Base-by-base conservation (phyloP, 1,139 yeast species). In the Kodamaea alishanica region DNA sequence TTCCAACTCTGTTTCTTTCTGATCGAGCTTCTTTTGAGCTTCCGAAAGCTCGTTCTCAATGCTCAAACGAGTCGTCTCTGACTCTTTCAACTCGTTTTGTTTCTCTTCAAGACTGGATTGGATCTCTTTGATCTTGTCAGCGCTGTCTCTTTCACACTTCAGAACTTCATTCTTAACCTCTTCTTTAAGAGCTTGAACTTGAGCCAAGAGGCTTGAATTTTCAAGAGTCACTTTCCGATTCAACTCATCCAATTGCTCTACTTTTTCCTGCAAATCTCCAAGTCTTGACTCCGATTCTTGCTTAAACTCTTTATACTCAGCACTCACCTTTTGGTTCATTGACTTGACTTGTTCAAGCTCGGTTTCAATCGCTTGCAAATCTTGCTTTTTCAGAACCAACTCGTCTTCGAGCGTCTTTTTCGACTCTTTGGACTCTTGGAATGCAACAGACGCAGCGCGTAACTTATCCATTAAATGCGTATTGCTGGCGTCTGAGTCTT, bases 371-470 rank as follows among this genome's bases (percentile, higher is more conserved):
- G 9, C n/a, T 15, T 27, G 31, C 11, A 32, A 25, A 33, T 27
- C n/a, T 27, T 28, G 24, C 20, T 32, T 35, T 32, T 24, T 28
- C 12, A 38, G 9, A 5, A 33, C 26, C 8, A 48, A 35, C 8
- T 40, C 41, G 10, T 28, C 34, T n/a, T 42, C 47, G 11, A 51
- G 34, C 2, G 45, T 45, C 2, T 42, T 8, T 40, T 63, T 60
- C 3, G 58, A 53, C 4, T 42, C 41, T 42, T 66, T 72, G 41
- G 74, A 41, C 8, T 61, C 71, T 49, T 67, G 76, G 38, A 70
- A 64, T 1, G 73, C 66, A 8, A 59, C 55, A 1, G 77, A 76
- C 6, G 79, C 79, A 5, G 75, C 55, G 35, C 75, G 58, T 33
- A 75, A 59, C 43, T 73, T 74, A 24, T 61, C 68, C 69, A 74